phyloP scores from a whole-genome alignment of 805 yeast genomes.

The Saturnispora hagleri region DNA sequence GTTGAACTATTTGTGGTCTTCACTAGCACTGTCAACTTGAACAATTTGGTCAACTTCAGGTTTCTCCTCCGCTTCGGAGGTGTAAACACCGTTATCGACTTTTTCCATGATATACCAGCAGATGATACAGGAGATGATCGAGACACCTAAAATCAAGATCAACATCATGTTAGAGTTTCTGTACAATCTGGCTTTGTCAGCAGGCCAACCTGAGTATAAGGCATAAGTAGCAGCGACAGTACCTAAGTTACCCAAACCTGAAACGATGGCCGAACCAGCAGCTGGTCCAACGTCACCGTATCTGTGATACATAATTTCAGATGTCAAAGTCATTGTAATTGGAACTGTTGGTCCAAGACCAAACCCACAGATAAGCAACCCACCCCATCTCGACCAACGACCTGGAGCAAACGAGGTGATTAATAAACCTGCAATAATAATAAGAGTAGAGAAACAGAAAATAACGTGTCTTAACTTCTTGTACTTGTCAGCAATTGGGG shows the following conservation, averaged over 20 bases:
- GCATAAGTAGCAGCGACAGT: constrained; percentile 83
- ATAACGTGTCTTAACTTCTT: constrained; percentile 50
- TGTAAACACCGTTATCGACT: constrained; percentile 15
- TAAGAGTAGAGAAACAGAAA: constrained; percentile 51
- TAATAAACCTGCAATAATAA: constrained; percentile 66
- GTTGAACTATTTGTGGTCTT: not conserved
- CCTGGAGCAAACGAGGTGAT: constrained; percentile 69
- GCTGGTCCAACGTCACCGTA: constrained; percentile 85
- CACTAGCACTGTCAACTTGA: not conserved
- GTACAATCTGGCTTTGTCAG: constrained; percentile 51
- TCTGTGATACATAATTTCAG: constrained; percentile 59
- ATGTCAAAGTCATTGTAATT: constrained; percentile 73
- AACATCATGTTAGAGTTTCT: constrained; percentile 76
- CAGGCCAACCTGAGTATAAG: constrained; percentile 81
- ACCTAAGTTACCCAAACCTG: constrained; percentile 83
- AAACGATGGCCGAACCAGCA: constrained; percentile 70
- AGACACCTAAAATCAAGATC: constrained; percentile 65
- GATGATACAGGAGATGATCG: constrained; percentile 44
- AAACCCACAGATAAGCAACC: constrained; percentile 71
- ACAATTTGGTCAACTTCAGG: not conserved
- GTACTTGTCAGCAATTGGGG: constrained; percentile 72
- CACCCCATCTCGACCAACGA: constrained; percentile 72
- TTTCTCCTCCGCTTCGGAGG: not conserved
- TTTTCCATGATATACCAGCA: constrained; percentile 18
- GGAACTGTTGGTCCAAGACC: constrained; percentile 92